Evolutionary conservation across 1,284 basidiomycete genomes (phyloP), one percentile per base, ranked within the genome.

Genomic region (Heterobasidion parviporum): DNA sequence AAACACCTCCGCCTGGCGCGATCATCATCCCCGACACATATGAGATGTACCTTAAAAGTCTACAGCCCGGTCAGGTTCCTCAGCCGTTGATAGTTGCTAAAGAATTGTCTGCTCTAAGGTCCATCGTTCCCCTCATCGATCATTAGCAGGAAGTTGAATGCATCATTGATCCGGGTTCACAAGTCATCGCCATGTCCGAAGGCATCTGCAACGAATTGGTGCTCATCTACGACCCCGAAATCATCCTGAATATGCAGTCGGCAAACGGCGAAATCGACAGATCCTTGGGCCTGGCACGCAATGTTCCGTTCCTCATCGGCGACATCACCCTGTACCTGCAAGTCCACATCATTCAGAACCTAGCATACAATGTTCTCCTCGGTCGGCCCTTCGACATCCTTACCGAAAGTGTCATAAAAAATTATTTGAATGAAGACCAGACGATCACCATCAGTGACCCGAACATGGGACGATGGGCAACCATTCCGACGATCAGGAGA

Each of bases 331-430:
- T 62, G 51, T 62, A 60, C 56, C 67, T 59, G 47, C 68, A 45
- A 54, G 66, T 52, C 18, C 62, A 58, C 53, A 63, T 62, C 59
- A 68, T 74, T 5, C 54, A 57, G 1, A 54, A 57, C 0, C 61
- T 68, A 0, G 64, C 72, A 0, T 73, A 74, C 57, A 60, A 65
- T 18, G 62, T 72, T 3, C 58, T 73, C 7, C 47, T 49, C 8
- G 14, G 47, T 8, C 6, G 16, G 6, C 47, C 47, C 10, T 49
- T 49, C 12, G 18, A 49, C 6, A 20, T 49, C 18, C 16, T 49
- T 1, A 49, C 16, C 1, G 12, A 20, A 33, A 49, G 10, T 15
- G 15, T 49, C 15, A 20, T 49, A 9, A 20, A 26, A 15, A 32
- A 49, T 14, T 49, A 16, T 26, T 15, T 1, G 1, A 49, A 49